Base-by-base conservation (phyloP, 495 filamentous ascomycete species). In the Penicillium crystallinum region DNA sequence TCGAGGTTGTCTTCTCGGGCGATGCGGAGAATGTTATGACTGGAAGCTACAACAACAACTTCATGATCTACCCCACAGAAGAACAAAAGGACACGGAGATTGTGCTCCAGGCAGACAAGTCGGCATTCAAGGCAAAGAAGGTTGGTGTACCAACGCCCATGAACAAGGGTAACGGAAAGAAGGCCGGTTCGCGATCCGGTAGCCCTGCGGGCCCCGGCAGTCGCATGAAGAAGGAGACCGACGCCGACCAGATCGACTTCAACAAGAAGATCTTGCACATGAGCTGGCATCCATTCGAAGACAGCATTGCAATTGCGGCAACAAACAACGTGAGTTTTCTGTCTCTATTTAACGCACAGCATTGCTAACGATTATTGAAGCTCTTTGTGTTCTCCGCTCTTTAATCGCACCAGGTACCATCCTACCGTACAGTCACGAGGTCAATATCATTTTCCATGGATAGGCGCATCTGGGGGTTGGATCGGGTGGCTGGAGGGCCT, bases 241-340 rank as follows among this genome's bases (percentile, higher is more conserved):
- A 98, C 70, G 93, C 93, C 55, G 93, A 98, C 69, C 92, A 97
- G 75, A 98, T 98, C 72, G 93, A 98, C 68, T 98, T 97, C 76
- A 97, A 98, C 80, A 98, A 98, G 86, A 98, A 98, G 84, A 98
- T 98, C 67, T 65, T 98, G 68, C 93, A 98, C 69, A 98, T 98
- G 93, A 97, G 93, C 74, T 98, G 93, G 93, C 93, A 98, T 83
- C 93, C 93, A 41, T 96, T 90, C 66, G 93, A 98, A 76, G 93
- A 98, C 75, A 97, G 92, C 73, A 98, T 98, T 77, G 93, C 93
- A 37, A 98, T 98, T 79, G 93, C 93, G 53, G 93, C 93, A 43
- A 98, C 93, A 54, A 98, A 98, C 78, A 98, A 98, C 72, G 93
- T 97, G 73, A 86, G 90, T 36, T 39, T 42, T 12, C 23, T 47